Conservation (phyloP, 306 rosid genomes). For the Spatholobus suberectus region DNA sequence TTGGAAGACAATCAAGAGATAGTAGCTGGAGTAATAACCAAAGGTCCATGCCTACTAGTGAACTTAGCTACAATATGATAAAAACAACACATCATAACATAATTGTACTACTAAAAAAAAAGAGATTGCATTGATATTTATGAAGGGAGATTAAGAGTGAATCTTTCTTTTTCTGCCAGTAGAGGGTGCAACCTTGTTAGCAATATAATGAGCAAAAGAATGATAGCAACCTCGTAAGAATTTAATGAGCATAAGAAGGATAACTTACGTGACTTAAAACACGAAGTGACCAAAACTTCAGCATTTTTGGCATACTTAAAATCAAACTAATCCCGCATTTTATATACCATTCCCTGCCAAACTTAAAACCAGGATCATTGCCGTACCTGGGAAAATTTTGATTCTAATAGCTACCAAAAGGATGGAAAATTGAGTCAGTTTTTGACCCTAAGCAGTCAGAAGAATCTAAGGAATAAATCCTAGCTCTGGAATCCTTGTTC, state of each 20-base stretch:
- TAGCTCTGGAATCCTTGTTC: background rate
- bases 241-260: background rate
- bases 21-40: background rate
- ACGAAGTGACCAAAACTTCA: background rate
- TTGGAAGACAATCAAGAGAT: background rate
- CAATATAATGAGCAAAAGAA: background rate
- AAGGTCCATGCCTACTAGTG: background rate
- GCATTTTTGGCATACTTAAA: background rate
- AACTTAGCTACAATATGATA: background rate
- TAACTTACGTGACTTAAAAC: background rate
- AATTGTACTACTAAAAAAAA: background rate
- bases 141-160: background rate
- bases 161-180: background rate
- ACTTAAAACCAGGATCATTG: background rate
- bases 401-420: background rate
- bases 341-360: too few relatives aligned
- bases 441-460: too few relatives aligned
- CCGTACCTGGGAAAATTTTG: background rate
- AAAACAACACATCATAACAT: background rate
- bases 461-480: background rate
- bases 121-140: background rate
- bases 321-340: too few relatives aligned
- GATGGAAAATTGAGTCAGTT: background rate
- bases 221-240: too few relatives aligned
- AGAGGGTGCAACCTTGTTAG: background rate